These are phyloP conservation scores for Cochlearia excelsa DNA, from an alignment of 345 rosid species.

Conservation along the genomic window DNA sequence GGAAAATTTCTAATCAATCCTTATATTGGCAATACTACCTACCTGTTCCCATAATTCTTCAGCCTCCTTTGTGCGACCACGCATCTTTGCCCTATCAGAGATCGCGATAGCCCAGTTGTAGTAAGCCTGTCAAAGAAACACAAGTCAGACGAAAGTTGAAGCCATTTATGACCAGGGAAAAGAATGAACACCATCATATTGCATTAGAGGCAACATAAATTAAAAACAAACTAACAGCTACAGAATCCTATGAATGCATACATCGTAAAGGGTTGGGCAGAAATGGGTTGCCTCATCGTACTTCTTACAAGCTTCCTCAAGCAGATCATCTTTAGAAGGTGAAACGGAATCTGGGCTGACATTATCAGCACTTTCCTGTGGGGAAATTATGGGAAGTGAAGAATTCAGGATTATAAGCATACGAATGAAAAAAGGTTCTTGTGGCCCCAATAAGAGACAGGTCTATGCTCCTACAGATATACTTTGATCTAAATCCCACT, in stretches of 20 bases:
- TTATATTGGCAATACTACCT: constrained; percentile 10
- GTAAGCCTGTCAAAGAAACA: constrained; percentile 67
- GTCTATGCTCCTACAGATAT: background rate
- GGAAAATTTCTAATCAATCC: background rate
- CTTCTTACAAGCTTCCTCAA: constrained; percentile 96
- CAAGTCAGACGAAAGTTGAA: constrained; percentile 5
- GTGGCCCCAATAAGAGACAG: constrained; percentile 1
- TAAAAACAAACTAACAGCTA: constrained; percentile 16
- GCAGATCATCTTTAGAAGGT: constrained; percentile 93
- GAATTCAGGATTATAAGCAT: constrained; percentile 4
- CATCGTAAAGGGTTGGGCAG: constrained; percentile 95
- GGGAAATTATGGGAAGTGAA: constrained; percentile 22
- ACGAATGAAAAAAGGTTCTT: background rate
- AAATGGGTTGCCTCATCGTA: constrained; percentile 90
- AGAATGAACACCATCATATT: too few relatives aligned
- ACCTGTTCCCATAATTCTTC: constrained; percentile 99
- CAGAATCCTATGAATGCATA: constrained; percentile 37
- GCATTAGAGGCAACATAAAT: background rate
- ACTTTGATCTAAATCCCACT: background rate
- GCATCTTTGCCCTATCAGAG: constrained; percentile 98
- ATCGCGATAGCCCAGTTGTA: constrained; percentile 99
- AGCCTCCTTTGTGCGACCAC: constrained; percentile 99
- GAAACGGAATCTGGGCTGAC: constrained; percentile 85
- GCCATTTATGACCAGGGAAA: background rate
- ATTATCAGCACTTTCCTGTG: constrained; percentile 97